A percentile compares a stretch with the other conserved stretches of the same genome.
Conservation (phyloP, 805 yeast species). For the Candida saitoana region DNA sequence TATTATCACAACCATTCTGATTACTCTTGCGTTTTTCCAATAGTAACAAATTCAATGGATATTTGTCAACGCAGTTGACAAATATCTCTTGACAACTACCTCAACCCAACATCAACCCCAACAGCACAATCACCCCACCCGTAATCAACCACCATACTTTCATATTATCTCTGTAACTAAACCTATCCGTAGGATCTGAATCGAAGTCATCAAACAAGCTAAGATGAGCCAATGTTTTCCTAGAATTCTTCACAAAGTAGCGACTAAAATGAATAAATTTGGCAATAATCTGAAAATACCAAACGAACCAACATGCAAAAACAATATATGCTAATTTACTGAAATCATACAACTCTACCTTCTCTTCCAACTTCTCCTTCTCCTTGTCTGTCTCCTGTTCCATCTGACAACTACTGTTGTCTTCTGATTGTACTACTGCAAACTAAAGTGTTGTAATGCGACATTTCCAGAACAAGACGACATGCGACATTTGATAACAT, state of each 20-base stretch:
- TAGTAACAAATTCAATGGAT: no score
- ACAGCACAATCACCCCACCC: constrained; percentile 4
- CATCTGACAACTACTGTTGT: no score
- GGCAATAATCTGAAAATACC: neutral
- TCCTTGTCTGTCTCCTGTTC: neutral
- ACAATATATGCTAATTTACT: neutral
- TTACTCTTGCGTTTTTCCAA: no score
- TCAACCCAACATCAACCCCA: neutral
- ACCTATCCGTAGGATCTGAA: constrained; percentile 27
- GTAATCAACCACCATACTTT: constrained; percentile 17
- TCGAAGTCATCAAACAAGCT: constrained; percentile 18
- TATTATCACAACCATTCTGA: no score
- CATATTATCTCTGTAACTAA: constrained; percentile 19
- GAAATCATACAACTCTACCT: neutral
- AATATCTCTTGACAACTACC: neutral
- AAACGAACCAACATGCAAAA: neutral
- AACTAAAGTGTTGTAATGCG: no score
- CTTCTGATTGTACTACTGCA: no score
- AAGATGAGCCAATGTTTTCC: neutral
- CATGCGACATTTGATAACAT: no score
- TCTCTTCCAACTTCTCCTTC: neutral
- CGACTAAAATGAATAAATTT: neutral
- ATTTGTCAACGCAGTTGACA: neutral
- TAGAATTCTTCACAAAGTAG: neutral
- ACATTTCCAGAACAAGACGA: no score